These are phyloP conservation scores for Trichoderma pleuroti DNA, from an alignment of 2,329 filamentous ascomycete species.

Conservation along the genomic window DNA sequence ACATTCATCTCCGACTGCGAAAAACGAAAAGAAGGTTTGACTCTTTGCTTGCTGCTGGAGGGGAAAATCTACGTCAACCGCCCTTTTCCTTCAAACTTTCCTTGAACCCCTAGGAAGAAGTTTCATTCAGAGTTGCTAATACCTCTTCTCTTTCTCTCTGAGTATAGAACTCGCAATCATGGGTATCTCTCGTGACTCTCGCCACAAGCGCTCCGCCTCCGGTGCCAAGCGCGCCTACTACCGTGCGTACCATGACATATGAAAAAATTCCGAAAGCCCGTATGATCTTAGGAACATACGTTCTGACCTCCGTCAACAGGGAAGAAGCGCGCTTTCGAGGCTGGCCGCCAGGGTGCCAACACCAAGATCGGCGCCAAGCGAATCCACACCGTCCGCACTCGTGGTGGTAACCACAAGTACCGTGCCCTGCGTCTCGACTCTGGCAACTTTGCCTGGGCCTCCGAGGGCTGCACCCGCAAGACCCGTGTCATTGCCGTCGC, in stretches of 20 bases:
- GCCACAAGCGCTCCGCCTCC: conserved; percentile 99
- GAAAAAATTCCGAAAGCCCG: conserved; percentile 58
- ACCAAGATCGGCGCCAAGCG: conserved; percentile 98
- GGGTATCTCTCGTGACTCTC: conserved; percentile 99
- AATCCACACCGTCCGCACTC: conserved; percentile 94
- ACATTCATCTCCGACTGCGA: background rate
- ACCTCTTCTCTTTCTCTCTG: background rate
- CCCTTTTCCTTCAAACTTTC: background rate
- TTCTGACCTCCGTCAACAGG: conserved; percentile 72
- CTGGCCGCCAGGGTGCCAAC: conserved; percentile 98
- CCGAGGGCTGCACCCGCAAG: conserved; percentile 97
- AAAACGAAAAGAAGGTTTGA: background rate
- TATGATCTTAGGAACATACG: conserved; percentile 58
- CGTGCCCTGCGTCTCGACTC: conserved; percentile 97
- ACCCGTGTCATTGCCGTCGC: conserved; percentile 96
- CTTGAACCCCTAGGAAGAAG: conserved; percentile 25
- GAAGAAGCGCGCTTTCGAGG: conserved; percentile 99
- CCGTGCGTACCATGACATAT: conserved; percentile 56
- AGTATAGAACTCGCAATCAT: conserved; percentile 72
- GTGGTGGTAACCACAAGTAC: conserved; percentile 99
- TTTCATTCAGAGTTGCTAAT: conserved; percentile 18
- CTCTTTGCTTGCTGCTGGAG: conserved; percentile 21
- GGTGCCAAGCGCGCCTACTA: conserved; percentile 96
- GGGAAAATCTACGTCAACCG: background rate
- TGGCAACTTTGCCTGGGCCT: conserved; percentile 99